Percentiles rank a stretch among this genome's conserved stretches.
Conservation (phyloP, 148 eudicot species). For the Rhododendron ferrugineum region DNA sequence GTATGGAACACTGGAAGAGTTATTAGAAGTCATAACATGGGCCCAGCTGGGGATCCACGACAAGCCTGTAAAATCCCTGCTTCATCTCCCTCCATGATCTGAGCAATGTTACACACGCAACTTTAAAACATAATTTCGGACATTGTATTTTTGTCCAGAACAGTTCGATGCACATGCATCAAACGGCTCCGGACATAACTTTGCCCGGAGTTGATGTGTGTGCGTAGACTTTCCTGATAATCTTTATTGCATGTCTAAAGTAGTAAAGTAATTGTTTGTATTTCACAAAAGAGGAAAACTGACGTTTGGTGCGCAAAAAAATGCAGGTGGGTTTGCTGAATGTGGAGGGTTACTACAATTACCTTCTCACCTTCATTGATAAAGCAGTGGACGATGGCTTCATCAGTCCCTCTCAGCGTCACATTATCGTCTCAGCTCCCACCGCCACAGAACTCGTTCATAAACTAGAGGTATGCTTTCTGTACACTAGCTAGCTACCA, state of each 20-base stretch:
- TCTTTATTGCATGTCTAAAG: not conserved
- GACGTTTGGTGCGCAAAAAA: not conserved
- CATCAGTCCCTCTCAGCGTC: conserved; percentile 54
- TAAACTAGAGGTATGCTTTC: conserved; percentile 57
- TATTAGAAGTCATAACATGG: conserved; percentile 69
- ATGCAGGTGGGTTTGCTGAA: conserved; percentile 64
- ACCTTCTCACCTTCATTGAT: conserved; percentile 54
- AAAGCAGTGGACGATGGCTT: conserved; percentile 80
- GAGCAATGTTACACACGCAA: not conserved
- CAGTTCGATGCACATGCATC: not conserved
- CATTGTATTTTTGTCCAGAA: too few relatives aligned
- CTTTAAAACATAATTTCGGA: too few relatives aligned
- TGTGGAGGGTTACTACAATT: conserved; percentile 75
- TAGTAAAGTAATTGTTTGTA: not conserved
- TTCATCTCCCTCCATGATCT: not conserved
- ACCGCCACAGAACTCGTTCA: conserved; percentile 57
- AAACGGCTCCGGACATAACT: not conserved
- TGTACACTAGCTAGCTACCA: not conserved
- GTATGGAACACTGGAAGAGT: conserved; percentile 72
- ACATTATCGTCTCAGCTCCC: conserved; percentile 64
- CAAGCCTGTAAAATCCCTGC: conserved; percentile 46
- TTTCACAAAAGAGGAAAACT: not conserved
- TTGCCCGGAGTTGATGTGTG: not conserved
- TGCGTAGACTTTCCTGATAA: not conserved
- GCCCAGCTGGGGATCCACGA: conserved; percentile 80